phyloP scores from a whole-genome alignment of 495 filamentous ascomycete genomes.

The Cercophora sp. region DNA sequence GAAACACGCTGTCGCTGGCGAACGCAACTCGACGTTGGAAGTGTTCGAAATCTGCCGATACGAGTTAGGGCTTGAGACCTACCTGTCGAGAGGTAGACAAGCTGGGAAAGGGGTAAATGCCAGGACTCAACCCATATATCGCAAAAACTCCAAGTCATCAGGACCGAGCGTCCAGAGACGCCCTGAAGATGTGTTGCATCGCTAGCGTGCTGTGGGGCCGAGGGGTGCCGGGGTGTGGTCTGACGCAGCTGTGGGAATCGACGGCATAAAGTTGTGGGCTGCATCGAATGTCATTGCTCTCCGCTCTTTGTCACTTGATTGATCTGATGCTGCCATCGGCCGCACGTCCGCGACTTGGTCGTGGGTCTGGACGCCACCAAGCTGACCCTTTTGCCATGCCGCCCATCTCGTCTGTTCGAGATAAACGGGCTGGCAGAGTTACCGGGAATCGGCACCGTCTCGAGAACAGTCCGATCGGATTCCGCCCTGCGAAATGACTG shows the following conservation, averaged over 20 bases:
- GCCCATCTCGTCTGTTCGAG: not conserved
- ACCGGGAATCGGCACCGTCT: constrained; percentile 12
- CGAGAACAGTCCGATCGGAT: too few relatives aligned
- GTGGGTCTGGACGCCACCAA: too few relatives aligned
- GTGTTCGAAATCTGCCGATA: not conserved
- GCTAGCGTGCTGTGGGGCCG: not conserved
- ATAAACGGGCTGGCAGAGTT: not conserved
- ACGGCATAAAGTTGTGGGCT: constrained; percentile 15
- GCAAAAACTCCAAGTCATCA: not conserved
- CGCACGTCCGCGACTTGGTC: too few relatives aligned
- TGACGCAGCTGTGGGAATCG: constrained; percentile 14
- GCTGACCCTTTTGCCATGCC: not conserved
- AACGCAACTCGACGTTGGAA: not conserved
- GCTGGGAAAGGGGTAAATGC: too few relatives aligned
- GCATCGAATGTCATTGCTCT: constrained; percentile 1
- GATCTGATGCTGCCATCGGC: not conserved
- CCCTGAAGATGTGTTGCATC: constrained; percentile 11
- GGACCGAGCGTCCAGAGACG: not conserved
- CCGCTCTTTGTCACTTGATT: constrained; percentile 1
- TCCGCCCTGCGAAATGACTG: too few relatives aligned
- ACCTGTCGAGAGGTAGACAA: not conserved
- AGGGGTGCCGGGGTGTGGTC: constrained; percentile 7
- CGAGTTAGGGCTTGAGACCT: not conserved
- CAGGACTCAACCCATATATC: not conserved
- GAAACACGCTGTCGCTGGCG: constrained; percentile 7